Percentiles rank a stretch among this genome's conserved stretches.
Evolutionary conservation across 192 early-diverging fungal species (phyloP).

Genomic region (Kickxella alabastrina): DNA sequence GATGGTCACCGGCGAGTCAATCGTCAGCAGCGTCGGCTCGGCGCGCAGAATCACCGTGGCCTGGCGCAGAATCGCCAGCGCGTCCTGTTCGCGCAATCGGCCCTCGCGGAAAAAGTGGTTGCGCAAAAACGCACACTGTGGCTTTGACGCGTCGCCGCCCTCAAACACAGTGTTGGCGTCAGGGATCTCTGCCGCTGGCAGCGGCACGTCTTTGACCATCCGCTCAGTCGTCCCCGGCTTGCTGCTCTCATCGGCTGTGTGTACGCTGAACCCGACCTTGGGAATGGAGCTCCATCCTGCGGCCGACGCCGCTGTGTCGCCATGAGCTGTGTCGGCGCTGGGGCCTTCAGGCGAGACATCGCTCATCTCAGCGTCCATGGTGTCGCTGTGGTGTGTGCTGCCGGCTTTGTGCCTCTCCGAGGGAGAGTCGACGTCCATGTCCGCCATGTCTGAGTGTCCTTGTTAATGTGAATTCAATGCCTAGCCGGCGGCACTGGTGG

Average conservation of each 20-base stretch:
- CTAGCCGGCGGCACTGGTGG: too few species aligned
- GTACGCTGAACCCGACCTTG: not conserved
- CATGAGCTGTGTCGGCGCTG: not conserved
- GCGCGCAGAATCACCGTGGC: constrained; percentile 75
- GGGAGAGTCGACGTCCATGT: not conserved
- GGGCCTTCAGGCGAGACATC: not conserved
- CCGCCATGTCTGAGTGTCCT: not conserved
- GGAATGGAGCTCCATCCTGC: not conserved
- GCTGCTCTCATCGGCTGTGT: not conserved
- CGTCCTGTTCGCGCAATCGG: constrained; percentile 86
- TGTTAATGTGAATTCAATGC: too few species aligned
- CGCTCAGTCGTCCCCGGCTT: not conserved
- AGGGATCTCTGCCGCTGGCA: constrained; percentile 26
- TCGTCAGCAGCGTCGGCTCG: constrained; percentile 82
- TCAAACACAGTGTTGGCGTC: constrained; percentile 61
- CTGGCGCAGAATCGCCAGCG: constrained; percentile 78
- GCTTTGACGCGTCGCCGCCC: constrained; percentile 65
- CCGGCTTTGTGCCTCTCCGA: not conserved
- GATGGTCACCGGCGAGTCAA: constrained; percentile 91
- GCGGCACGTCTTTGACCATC: not conserved
- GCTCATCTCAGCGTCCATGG: not conserved
- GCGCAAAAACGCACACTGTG: constrained; percentile 80
- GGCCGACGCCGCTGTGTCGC: not conserved
- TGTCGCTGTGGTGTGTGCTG: not conserved
- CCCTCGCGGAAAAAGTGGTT: constrained; percentile 92